Evolutionary conservation across 768 basidiomycete genomes (phyloP), one percentile per base, ranked within the genome.

Genomic region (Auricularia cornea): DNA sequence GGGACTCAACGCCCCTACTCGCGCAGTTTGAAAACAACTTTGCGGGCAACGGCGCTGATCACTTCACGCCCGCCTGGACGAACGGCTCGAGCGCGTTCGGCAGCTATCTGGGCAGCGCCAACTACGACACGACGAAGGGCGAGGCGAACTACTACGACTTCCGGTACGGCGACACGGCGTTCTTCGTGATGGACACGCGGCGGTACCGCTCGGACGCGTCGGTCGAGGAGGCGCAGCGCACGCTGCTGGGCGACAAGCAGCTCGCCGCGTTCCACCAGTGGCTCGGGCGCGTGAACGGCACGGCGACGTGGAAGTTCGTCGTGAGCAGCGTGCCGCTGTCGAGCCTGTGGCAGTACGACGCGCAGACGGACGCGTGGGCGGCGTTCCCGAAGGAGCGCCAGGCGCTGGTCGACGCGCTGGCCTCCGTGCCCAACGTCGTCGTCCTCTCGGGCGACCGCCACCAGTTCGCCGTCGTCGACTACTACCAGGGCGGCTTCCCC

Each of bases 121-220:
- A 90, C 70, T 86, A 83, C 71, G 84, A 86, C 64, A 62, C 71
- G 28, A 71, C 70, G 18, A 70, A 74, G 6, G 81, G 76, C 30
- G 75, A 78, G 35, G 35, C 35, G 60, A 75, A 82, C 65, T 87
- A 86, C 69, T 88, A 79, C 68, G 80, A 82, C 60, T 88, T 88
- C 73, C 77, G 78, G 35, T 65, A 86, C 66, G 88, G 84, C 0
- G 89, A 92, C 68, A 76, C 78, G 8, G 86, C 87, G 0, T 90
- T 88, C 72, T 92, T 90, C 75, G 87, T 90, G n/a, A 75, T 87
- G 76, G 89, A 91, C 73, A 88, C 87, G 1, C 78, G 88, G 20
- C 77, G 81, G 5, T 81, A 87, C 69, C 80, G 87, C 26, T 80
- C 81, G 3, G 70, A 75, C 56, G 72, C 78, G 16, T 68, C 69